Conservation (phyloP, 2,329 filamentous ascomycete genomes). For the Neonectria sp. region DNA sequence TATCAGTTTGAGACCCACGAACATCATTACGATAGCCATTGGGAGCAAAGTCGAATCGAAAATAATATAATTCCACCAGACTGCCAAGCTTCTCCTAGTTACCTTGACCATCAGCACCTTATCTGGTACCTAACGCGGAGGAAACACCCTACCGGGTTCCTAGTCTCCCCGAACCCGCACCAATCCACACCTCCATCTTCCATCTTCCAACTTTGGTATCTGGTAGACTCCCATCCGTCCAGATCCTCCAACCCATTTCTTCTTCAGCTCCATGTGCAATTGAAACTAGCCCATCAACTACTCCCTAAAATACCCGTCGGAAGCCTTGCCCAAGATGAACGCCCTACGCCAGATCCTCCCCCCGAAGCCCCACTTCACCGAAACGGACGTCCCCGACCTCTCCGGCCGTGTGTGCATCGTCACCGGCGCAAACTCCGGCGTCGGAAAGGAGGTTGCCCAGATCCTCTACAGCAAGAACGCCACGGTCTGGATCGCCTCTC, state of each 20-base stretch:
- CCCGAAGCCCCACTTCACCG: conserved; percentile 44
- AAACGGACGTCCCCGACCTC: conserved; percentile 75
- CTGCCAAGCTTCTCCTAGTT: background rate
- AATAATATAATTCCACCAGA: background rate
- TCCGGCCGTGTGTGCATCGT: conserved; percentile 68
- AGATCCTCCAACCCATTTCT: background rate
- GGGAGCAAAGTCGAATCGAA: background rate
- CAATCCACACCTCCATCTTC: background rate
- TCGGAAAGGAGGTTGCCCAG: conserved; percentile 67
- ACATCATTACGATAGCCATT: background rate
- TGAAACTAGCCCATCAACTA: too few relatives aligned
- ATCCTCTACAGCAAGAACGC: conserved; percentile 69
- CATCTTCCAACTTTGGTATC: background rate
- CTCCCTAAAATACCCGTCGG: too few relatives aligned
- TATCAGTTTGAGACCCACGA: background rate
- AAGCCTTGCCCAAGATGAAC: conserved; percentile 23
- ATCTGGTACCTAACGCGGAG: background rate
- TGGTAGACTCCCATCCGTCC: background rate
- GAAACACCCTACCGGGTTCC: background rate
- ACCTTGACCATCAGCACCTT: background rate
- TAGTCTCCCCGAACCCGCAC: background rate
- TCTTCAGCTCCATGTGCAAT: background rate
- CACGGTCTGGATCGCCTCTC: conserved; percentile 69
- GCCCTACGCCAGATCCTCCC: conserved; percentile 42
- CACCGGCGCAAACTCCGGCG: conserved; percentile 59